These are phyloP conservation scores for Beauveria sp. DNA, from an alignment of 2,329 filamentous ascomycete species.

Conservation along the genomic window DNA sequence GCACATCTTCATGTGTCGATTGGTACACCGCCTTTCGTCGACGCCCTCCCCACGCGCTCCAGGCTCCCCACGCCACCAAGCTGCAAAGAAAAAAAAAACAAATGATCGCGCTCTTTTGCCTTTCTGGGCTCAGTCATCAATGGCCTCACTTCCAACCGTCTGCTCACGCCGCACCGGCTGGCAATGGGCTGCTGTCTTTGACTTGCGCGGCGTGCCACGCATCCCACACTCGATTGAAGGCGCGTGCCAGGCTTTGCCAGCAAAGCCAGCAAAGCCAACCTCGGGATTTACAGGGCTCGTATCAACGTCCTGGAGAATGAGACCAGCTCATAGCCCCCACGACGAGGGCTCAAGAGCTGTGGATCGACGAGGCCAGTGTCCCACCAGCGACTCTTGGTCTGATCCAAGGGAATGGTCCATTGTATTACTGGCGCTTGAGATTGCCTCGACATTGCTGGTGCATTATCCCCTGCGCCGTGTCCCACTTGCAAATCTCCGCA, in stretches of 20 bases:
- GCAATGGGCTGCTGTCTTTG: background rate
- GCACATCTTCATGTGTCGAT: constrained; percentile 6
- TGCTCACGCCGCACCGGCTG: background rate
- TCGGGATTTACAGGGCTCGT: constrained; percentile 3
- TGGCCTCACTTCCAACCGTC: background rate
- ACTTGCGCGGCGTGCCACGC: background rate
- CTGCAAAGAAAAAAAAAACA: background rate
- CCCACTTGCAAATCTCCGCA: constrained; percentile 12
- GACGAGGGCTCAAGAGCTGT: background rate
- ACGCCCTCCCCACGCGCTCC: constrained; percentile 1
- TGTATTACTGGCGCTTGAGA: constrained; percentile 7
- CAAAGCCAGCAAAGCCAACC: background rate
- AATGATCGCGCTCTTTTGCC: background rate
- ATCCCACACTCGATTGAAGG: background rate
- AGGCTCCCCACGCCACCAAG: constrained; percentile 4
- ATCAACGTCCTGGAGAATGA: constrained; percentile 9
- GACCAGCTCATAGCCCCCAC: constrained; percentile 9
- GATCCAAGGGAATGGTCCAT: constrained; percentile 12
- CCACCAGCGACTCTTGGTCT: constrained; percentile 8
- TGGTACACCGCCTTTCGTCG: constrained; percentile 9
- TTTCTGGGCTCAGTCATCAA: background rate
- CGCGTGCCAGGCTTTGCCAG: background rate
- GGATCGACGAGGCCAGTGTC: constrained; percentile 8
- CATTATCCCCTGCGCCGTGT: constrained; percentile 6
- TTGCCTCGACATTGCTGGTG: constrained; percentile 2